Conservation (phyloP, 495 filamentous ascomycete species). For the Penicillium ucsense region DNA sequence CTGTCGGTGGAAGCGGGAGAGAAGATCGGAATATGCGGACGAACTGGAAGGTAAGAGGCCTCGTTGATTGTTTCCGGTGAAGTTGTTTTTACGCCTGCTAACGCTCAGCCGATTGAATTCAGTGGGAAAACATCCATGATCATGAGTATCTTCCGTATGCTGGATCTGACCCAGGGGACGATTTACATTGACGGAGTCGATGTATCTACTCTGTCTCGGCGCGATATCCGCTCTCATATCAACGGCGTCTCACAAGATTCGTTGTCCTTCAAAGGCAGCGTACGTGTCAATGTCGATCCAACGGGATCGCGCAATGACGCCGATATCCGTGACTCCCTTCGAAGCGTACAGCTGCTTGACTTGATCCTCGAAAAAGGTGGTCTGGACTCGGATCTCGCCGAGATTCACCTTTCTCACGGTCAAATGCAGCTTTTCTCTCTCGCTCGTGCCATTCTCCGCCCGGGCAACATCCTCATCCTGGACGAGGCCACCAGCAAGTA, state of each 20-base stretch:
- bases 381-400: slow-evolving; percentile 40
- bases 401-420: slow-evolving; percentile 45
- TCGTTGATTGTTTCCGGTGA: not conserved
- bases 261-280: slow-evolving; percentile 37
- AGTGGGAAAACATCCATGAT: slow-evolving; percentile 43
- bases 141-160: slow-evolving; percentile 45
- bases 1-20: slow-evolving; percentile 44
- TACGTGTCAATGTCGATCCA: slow-evolving; percentile 43
- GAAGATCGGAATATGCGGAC: slow-evolving; percentile 46
- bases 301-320: slow-evolving; percentile 16
- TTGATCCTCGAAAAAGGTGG: slow-evolving; percentile 42
- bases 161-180: slow-evolving; percentile 32
- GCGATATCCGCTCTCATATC: slow-evolving; percentile 37
- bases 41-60: slow-evolving; percentile 33
- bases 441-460: slow-evolving; percentile 48
- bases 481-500: slow-evolving; percentile 46
- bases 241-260: slow-evolving; percentile 50
- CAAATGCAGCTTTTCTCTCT: slow-evolving; percentile 58
- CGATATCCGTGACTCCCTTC: slow-evolving; percentile 37
- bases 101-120: not conserved
- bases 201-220: slow-evolving; percentile 35
- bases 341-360: slow-evolving; percentile 38
- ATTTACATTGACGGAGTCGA: slow-evolving; percentile 41
- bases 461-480: slow-evolving; percentile 37
- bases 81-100: not conserved